Base-by-base conservation (phyloP, 805 yeast species). In the Schwanniomyces yamadae region DNA sequence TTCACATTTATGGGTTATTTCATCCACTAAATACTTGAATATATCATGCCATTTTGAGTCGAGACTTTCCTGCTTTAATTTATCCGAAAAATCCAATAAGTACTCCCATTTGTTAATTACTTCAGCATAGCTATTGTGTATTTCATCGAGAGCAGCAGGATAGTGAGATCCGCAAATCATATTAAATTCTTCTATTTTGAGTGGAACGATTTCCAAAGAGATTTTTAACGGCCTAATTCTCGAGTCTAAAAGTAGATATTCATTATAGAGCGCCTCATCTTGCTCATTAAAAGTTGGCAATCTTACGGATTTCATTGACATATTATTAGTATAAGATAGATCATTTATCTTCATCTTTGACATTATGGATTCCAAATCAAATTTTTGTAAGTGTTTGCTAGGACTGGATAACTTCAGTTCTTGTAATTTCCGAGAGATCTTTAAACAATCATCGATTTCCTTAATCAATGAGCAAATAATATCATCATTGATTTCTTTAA, bases 1-100 rank as follows among this genome's bases (percentile, higher is more conserved):
- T 10, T 47, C 44, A 33, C 61, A 55, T 31, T 45, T 46, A 7
- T 25, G 31, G 1, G 53, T 48, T 4, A 71, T 50, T 41, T 77
- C 77, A 3, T 60, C 52, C 28, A 76, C 61, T 34, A 80, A 50
- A 39, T 64, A 71, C 18, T 59, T 58, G 42, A 80, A 78, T 2
- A 80, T 61, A 16, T 69, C 69, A 42, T 64, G 58, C 86, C 87
- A 82, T 49, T 78, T 68, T 19, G 60, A 52, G 40, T 78, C 81
- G 4, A 82, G 64, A 19, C 73, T 45, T 27, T 74, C 77, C 4
- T 39, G 41, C 45, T 73, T 72, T 41, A 81, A 57, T 5, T 52
- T 57, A 3, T 52, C 51, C 10, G 77, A 42, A 33, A 73, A 75
- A 8, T 48, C 46, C 7, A 62, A 59, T 31, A 81, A 54, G 36